Conservation (phyloP, 371 early-diverging fungal species). For the Phascolomyces articulosus region DNA sequence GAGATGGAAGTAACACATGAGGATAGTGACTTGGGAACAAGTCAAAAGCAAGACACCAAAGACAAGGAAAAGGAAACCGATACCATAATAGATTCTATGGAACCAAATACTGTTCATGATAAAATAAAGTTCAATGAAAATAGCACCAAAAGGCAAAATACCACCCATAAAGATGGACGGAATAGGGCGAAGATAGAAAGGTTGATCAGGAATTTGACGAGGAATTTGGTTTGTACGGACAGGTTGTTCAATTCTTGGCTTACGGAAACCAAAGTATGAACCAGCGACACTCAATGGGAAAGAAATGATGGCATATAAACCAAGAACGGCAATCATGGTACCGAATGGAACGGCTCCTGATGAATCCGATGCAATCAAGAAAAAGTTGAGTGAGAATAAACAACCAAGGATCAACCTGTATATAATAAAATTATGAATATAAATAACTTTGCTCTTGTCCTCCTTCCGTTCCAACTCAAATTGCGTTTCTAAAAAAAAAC, state of each 20-base stretch:
- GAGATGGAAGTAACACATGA: conserved; percentile 90
- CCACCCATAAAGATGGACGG: conserved; percentile 86
- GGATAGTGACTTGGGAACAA: conserved; percentile 82
- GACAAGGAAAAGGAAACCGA: conserved; percentile 83
- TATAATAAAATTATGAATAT: background rate
- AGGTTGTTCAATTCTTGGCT: conserved; percentile 84
- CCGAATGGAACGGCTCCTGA: conserved; percentile 94
- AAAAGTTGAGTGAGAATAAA: conserved; percentile 86
- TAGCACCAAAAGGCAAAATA: conserved; percentile 87
- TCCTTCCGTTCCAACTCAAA: background rate
- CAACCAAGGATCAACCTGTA: conserved; percentile 64
- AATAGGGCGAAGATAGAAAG: conserved; percentile 69
- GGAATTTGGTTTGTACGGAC: conserved; percentile 93
- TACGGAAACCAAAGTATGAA: conserved; percentile 92
- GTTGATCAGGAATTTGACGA: conserved; percentile 86
- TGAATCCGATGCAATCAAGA: conserved; percentile 84
- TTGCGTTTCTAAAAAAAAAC: conserved; percentile 10
- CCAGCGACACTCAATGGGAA: conserved; percentile 90
- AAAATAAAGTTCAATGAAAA: conserved; percentile 89
- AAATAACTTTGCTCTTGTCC: background rate
- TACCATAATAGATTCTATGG: conserved; percentile 89
- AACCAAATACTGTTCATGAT: conserved; percentile 94
- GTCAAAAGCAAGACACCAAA: conserved; percentile 83
- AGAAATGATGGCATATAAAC: conserved; percentile 88
- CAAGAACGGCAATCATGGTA: conserved; percentile 84